phyloP scores from a whole-genome alignment of 2,329 filamentous ascomycete genomes.

The Trichoderma oligosporum region DNA sequence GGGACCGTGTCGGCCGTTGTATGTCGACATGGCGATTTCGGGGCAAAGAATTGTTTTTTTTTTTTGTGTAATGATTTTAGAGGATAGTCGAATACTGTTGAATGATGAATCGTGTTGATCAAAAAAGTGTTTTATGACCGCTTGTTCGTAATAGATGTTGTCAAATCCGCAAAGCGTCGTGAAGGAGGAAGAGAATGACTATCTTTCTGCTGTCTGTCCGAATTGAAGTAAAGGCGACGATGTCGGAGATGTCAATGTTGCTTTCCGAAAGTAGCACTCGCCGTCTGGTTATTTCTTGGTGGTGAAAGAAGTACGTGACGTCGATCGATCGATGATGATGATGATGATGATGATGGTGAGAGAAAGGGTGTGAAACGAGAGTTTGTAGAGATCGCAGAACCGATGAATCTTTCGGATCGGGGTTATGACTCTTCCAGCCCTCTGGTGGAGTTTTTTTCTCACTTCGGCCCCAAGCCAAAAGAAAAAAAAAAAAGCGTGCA shows the following conservation, averaged over 20 bases:
- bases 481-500: slow-evolving; percentile 4
- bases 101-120: not conserved
- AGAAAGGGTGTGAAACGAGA: not conserved
- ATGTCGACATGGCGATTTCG: slow-evolving; percentile 59
- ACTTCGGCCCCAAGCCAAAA: not conserved
- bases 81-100: not conserved
- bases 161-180: not conserved
- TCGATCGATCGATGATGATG: too few relatives aligned
- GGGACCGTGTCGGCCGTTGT: slow-evolving; percentile 71
- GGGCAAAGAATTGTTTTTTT: too few relatives aligned
- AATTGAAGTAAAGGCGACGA: not conserved
- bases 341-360: slow-evolving; percentile 1
- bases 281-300: not conserved
- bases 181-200: not conserved
- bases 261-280: not conserved
- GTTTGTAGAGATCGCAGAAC: slow-evolving; percentile 1
- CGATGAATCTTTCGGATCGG: slow-evolving; percentile 12
- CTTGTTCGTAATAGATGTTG: not conserved
- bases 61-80: too few relatives aligned
- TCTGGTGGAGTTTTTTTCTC: slow-evolving; percentile 8
- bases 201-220: not conserved
- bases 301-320: not conserved
- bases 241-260: not conserved
- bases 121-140: not conserved
- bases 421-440: slow-evolving; percentile 19